Conservation (phyloP, 306 rosid genomes). For the Acmispon strigosus region DNA sequence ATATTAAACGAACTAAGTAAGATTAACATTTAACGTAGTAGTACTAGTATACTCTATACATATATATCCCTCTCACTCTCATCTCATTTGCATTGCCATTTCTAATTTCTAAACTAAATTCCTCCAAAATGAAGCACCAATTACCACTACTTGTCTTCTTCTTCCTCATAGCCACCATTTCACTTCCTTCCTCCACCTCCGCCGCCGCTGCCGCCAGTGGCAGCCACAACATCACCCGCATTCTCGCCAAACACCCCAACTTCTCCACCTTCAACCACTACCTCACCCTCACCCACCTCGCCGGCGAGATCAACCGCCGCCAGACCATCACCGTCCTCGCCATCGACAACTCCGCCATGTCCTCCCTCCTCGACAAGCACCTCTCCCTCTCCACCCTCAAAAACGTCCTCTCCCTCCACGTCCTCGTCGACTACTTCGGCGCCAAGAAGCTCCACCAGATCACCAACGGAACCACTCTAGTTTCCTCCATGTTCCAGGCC, state of each 20-base stretch:
- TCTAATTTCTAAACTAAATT: background rate
- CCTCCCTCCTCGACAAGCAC: conserved; percentile 54
- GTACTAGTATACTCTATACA: too few species aligned
- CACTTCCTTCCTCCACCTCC: conserved; percentile 18
- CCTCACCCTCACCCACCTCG: conserved; percentile 85
- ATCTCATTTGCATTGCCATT: background rate
- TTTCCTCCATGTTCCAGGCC: conserved; percentile 73
- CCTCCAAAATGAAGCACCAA: conserved; percentile 5
- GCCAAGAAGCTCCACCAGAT: conserved; percentile 85
- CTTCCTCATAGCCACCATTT: background rate
- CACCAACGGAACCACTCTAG: conserved; percentile 57
- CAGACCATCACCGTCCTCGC: conserved; percentile 89
- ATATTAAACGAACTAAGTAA: too few species aligned
- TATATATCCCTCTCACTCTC: background rate
- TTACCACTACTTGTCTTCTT: background rate
- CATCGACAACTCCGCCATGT: conserved; percentile 83
- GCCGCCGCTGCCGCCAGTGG: conserved; percentile 16
- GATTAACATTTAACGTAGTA: too few species aligned
- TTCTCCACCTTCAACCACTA: conserved; percentile 88
- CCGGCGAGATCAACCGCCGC: conserved; percentile 86
- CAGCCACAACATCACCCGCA: conserved; percentile 62
- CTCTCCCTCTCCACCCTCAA: conserved; percentile 52
- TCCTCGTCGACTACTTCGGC: conserved; percentile 84
- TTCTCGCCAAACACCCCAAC: conserved; percentile 61
- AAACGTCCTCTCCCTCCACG: conserved; percentile 84